phyloP scores from a whole-genome alignment of 208 protist genomes.

The Trypanosoma vivax region DNA sequence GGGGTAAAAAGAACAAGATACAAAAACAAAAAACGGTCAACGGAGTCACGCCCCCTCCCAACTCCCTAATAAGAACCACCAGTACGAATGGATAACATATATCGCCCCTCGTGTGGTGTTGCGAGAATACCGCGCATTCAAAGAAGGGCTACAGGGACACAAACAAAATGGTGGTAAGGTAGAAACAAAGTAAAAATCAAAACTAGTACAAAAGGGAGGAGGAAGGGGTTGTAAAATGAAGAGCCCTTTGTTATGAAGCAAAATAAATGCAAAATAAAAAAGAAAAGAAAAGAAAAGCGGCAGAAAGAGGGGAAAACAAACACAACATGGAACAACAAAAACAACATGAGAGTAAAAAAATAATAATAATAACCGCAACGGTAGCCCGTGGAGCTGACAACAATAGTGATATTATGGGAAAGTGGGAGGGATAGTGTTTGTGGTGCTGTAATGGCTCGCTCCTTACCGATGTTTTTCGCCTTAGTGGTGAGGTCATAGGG shows the following conservation, averaged over 20 bases:
- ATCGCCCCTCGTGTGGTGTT: no score
- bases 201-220: slow-evolving; percentile 7
- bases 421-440: neutral
- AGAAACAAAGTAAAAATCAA: neutral
- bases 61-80: neutral
- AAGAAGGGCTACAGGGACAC: no score
- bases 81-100: no score
- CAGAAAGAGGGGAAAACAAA: slow-evolving; percentile 8
- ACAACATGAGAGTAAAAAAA: neutral
- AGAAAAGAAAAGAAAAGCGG: slow-evolving; percentile 4
- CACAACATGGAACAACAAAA: slow-evolving; percentile 8
- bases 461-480: no score
- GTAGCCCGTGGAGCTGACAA: no score
- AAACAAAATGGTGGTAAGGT: no score
- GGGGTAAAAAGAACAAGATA: no score
- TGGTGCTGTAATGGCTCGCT: no score
- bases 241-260: slow-evolving; percentile 4
- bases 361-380: neutral
- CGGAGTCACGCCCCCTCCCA: neutral
- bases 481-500: no score
- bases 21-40: neutral
- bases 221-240: slow-evolving; percentile 6
- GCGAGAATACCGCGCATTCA: no score
- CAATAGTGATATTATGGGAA: no score
- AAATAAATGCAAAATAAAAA: neutral